Conservation (phyloP, 2,329 filamentous ascomycete genomes). For the Madurella fahalii region DNA sequence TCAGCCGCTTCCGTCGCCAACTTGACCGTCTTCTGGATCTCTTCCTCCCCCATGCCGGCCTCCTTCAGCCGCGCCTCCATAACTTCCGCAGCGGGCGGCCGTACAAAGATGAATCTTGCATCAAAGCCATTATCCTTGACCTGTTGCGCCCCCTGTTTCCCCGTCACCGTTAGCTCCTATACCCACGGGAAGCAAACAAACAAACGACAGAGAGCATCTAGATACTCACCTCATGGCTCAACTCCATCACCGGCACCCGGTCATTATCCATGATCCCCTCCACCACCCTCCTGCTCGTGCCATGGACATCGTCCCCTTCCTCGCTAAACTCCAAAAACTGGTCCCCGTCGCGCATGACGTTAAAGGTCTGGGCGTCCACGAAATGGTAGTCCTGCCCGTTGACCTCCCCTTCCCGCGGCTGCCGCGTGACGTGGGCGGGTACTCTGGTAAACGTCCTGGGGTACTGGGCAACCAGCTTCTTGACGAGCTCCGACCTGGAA, state of each 20-base stretch:
- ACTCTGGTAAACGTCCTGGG: constrained; percentile 61
- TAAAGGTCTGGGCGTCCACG: constrained; percentile 53
- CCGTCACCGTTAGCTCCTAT: not conserved
- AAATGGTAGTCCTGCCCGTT: constrained; percentile 52
- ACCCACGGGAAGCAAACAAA: not conserved
- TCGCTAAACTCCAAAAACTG: constrained; percentile 55
- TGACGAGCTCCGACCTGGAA: constrained; percentile 57
- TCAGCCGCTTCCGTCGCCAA: constrained; percentile 38
- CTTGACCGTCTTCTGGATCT: constrained; percentile 42
- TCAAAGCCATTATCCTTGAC: constrained; percentile 54
- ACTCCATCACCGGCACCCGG: constrained; percentile 56
- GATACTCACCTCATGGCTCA: constrained; percentile 48
- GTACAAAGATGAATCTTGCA: constrained; percentile 53
- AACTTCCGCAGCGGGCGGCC: constrained; percentile 37
- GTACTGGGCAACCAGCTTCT: constrained; percentile 59
- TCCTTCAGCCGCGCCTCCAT: constrained; percentile 41
- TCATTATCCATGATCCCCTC: constrained; percentile 49
- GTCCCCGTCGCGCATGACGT: constrained; percentile 56
- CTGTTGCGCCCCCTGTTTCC: constrained; percentile 48
- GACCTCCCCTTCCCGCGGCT: constrained; percentile 46
- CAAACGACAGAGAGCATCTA: not conserved
- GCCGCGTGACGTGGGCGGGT: constrained; percentile 52
- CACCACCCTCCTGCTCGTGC: constrained; percentile 51
- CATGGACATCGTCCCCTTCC: constrained; percentile 48
- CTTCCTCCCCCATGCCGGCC: constrained; percentile 42